These are phyloP conservation scores for Naegleria lovaniensis DNA, from an alignment of 208 protist species.

Conservation along the genomic window DNA sequence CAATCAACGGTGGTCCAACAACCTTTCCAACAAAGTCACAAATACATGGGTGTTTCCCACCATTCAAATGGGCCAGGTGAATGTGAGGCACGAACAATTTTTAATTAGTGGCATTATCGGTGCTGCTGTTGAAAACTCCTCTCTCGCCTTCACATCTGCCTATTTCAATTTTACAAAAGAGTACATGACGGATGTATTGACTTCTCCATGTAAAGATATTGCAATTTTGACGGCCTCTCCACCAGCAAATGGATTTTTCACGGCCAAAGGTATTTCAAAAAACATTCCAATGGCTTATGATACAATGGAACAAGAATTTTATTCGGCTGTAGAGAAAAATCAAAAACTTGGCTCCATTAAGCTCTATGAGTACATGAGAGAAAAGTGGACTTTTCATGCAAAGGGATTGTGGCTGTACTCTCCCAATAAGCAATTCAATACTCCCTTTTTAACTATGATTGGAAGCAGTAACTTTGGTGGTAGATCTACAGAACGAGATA, in stretches of 20 bases:
- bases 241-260: slow-evolving; percentile 33
- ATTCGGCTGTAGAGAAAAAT: background rate
- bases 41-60: slow-evolving; percentile 46
- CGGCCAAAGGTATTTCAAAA: background rate
- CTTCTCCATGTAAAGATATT: slow-evolving; percentile 21
- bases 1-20: background rate
- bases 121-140: background rate
- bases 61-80: slow-evolving; percentile 49
- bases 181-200: slow-evolving; percentile 37
- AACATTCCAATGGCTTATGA: slow-evolving; percentile 31
- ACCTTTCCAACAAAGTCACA: background rate
- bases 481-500: slow-evolving; percentile 29
- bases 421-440: background rate
- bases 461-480: slow-evolving; percentile 37
- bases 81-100: slow-evolving; percentile 47
- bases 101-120: slow-evolving; percentile 35
- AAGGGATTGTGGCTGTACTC: slow-evolving; percentile 37
- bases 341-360: background rate
- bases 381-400: slow-evolving; percentile 40
- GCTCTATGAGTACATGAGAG: slow-evolving; percentile 3
- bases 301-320: slow-evolving; percentile 28
- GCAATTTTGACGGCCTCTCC: slow-evolving; percentile 25
- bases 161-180: slow-evolving; percentile 52
- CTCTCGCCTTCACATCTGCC: slow-evolving; percentile 32
- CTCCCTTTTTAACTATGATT: slow-evolving; percentile 28